Evolutionary conservation across 306 rosid species (phyloP).

Genomic region (Casuarina glauca): DNA sequence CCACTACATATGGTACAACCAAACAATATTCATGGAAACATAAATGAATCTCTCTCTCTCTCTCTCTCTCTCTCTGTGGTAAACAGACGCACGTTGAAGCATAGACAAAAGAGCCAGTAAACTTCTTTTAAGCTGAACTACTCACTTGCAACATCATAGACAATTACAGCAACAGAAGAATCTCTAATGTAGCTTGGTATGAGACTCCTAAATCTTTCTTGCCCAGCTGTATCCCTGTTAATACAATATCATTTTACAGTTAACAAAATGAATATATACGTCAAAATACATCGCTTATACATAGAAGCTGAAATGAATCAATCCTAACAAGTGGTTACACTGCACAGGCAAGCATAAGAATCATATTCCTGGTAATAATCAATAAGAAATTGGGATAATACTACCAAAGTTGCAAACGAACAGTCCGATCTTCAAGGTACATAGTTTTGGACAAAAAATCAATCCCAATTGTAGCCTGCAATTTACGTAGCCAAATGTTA

Average conservation of each 20-base stretch:
- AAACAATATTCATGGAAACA: conserved; percentile 19
- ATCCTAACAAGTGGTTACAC: too few species aligned
- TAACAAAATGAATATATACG: background rate
- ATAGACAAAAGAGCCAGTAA: background rate
- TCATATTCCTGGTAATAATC: conserved; percentile 8
- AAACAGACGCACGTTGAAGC: background rate
- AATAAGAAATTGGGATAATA: conserved; percentile 31
- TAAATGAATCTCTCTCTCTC: background rate
- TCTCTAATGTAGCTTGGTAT: conserved; percentile 99
- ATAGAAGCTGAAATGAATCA: background rate
- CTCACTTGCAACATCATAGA: conserved; percentile 92
- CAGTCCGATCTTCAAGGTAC: conserved; percentile 99
- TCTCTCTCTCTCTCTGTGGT: background rate
- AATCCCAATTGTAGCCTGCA: conserved; percentile 97
- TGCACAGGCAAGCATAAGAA: background rate
- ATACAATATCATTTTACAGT: conserved; percentile 4
- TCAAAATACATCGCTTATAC: background rate
- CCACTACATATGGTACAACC: background rate
- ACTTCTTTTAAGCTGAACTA: conserved; percentile 12
- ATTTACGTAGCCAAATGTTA: conserved; percentile 11
- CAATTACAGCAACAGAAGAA: conserved; percentile 94
- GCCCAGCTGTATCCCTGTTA: conserved; percentile 98
- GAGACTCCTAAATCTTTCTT: conserved; percentile 98
- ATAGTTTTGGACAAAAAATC: conserved; percentile 96
- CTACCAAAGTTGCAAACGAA: conserved; percentile 98